Conservation (phyloP, 2,329 filamentous ascomycete genomes). For the Capronia epimyces region DNA sequence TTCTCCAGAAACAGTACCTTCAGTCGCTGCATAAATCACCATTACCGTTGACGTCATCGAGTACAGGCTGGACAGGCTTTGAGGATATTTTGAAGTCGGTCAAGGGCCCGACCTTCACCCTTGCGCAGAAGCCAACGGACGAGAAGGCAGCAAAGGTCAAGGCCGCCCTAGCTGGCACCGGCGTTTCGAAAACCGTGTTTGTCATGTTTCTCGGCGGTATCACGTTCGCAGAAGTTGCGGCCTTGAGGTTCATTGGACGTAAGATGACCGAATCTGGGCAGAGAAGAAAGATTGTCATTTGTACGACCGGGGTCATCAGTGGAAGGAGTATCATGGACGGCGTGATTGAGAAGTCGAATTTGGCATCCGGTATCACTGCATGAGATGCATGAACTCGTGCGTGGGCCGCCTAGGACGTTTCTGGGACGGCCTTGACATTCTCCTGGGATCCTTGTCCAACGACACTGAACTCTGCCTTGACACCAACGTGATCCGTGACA, state of each 20-base stretch:
- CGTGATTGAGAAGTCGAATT: slow-evolving; percentile 61
- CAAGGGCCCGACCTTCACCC: slow-evolving; percentile 82
- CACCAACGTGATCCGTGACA: slow-evolving; percentile 29
- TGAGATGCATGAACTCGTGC: background rate
- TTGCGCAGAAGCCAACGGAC: slow-evolving; percentile 75
- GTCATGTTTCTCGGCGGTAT: slow-evolving; percentile 98
- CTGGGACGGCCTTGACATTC: background rate
- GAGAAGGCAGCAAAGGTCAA: slow-evolving; percentile 87
- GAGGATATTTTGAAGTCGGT: slow-evolving; percentile 87
- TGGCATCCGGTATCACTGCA: slow-evolving; percentile 20
- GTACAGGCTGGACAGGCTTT: slow-evolving; percentile 86
- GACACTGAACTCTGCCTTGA: slow-evolving; percentile 24
- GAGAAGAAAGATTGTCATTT: slow-evolving; percentile 77
- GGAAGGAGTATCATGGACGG: slow-evolving; percentile 84
- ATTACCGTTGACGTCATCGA: slow-evolving; percentile 52
- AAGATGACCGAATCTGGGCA: slow-evolving; percentile 64
- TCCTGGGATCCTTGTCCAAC: background rate
- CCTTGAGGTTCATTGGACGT: slow-evolving; percentile 79
- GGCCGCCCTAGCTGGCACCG: slow-evolving; percentile 69
- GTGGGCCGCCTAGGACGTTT: background rate
- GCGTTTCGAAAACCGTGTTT: slow-evolving; percentile 76
- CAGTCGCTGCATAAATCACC: slow-evolving; percentile 63
- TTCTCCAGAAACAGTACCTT: slow-evolving; percentile 85
- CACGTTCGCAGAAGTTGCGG: slow-evolving; percentile 92
- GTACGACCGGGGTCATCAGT: slow-evolving; percentile 84